Evolutionary conservation across 306 rosid species (phyloP), one percentile per base, ranked within the genome.

Genomic region (Crotalaria pallida): DNA sequence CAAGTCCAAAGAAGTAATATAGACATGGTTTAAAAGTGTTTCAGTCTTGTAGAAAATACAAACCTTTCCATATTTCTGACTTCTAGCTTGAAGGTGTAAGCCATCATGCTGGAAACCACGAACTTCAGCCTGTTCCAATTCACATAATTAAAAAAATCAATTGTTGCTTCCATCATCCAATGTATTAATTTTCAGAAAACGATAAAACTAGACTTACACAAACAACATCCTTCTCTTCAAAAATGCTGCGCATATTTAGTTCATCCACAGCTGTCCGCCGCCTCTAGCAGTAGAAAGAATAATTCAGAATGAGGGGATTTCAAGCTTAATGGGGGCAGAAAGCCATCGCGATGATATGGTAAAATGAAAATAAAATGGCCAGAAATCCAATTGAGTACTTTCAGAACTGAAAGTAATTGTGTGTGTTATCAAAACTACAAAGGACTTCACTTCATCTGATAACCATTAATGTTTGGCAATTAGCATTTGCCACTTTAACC

Each of bases 1-100:
- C 17, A 34, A 36, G 6, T 7, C 16, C 41, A 67, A 40, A 31
- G 4, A 70, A 40, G 36, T 36, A 78, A 36, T 17, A 50, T 1
- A 8, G 41, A 34, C 2, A 4, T 29, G 49, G 48, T 56, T 38
- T 29, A 55, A 34, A 48, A 62, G 36, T 41, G 45, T 69, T 69
- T 71, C n/a, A n/a, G n/a, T n/a, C n/a, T n/a, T n/a, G n/a, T n/a
- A 41, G 36, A 65, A 68, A 77, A 82, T 18, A 21, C 75, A 43
- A 45, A 91, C 99, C 97, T 94, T 94, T 23, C 96, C 98, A 55
- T 88, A 94, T 78, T 90, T 90, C 81, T 86, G 92, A 72, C 98
- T 94, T 84, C 98, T 82, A 73, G 98, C 97, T 82, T 94, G 98
- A 74, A 94, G 94, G 76, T 93, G 97, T 71, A 93, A 79, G 45